These are phyloP conservation scores for Skeletonema tropicum DNA, from an alignment of 108 stramenopile species.

Conservation along the genomic window DNA sequence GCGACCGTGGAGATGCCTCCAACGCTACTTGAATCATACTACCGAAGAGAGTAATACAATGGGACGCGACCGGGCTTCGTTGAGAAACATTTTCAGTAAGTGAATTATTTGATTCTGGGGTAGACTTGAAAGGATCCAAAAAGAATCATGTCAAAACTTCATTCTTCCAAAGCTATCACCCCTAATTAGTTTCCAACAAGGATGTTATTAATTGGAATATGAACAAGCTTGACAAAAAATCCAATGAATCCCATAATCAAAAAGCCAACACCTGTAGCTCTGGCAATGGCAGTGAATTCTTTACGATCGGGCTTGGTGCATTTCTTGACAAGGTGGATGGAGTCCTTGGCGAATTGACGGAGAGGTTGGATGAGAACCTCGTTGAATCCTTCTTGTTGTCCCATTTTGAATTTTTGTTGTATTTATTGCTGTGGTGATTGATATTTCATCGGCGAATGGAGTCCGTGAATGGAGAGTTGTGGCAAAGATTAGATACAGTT, in stretches of 20 bases:
- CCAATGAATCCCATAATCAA: constrained; percentile 99
- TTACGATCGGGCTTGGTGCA: constrained; percentile 99
- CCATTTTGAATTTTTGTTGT: constrained; percentile 31
- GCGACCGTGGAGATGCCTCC: constrained; percentile 34
- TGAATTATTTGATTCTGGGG: constrained; percentile 1
- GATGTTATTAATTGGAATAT: constrained; percentile 99
- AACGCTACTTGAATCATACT: constrained; percentile 33
- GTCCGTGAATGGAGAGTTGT: not conserved
- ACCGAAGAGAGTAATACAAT: not conserved
- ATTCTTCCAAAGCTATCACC: not conserved
- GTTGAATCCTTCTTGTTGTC: constrained; percentile 88
- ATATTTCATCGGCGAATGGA: not conserved
- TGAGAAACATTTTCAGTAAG: not conserved
- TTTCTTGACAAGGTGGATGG: constrained; percentile 96
- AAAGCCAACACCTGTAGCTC: constrained; percentile 96
- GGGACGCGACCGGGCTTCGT: constrained; percentile 34
- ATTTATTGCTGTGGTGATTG: not conserved
- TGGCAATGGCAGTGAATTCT: constrained; percentile 94
- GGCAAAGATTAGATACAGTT: not conserved
- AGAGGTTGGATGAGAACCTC: constrained; percentile 94
- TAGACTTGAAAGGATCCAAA: not conserved
- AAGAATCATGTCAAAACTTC: not conserved
- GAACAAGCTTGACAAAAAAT: constrained; percentile 99
- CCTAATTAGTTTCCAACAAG: constrained; percentile 76
- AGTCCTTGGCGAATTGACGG: constrained; percentile 96